phyloP scores from a whole-genome alignment of 768 basidiomycete genomes.

The Hypsizygus marmoreus region DNA sequence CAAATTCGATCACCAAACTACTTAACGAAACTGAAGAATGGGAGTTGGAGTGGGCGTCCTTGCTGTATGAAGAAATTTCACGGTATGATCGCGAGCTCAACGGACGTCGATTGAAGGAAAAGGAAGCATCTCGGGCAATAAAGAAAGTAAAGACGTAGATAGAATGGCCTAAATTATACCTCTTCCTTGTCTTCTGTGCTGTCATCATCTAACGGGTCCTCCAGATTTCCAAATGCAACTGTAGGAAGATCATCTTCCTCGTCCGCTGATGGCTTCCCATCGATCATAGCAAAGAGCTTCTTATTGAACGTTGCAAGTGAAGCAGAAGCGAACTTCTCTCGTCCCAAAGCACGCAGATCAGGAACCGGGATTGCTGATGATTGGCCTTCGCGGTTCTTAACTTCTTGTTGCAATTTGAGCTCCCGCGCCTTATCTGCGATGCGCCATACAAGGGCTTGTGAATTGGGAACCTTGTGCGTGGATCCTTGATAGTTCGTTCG shows the following conservation, averaged over 20 bases:
- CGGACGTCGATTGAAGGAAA: no score
- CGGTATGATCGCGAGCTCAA: not conserved
- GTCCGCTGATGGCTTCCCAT: slow-evolving; percentile 10
- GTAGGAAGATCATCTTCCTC: slow-evolving; percentile 26
- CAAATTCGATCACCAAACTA: slow-evolving; percentile 8
- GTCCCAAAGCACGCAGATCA: slow-evolving; percentile 18
- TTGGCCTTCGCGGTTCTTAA: not conserved
- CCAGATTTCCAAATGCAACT: not conserved
- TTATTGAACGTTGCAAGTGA: slow-evolving; percentile 35
- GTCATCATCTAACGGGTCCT: not conserved
- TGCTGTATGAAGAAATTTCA: not conserved
- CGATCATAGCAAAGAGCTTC: slow-evolving; percentile 22
- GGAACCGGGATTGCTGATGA: slow-evolving; percentile 7
- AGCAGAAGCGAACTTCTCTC: slow-evolving; percentile 21
- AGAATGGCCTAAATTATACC: no score
- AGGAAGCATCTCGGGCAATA: no score
- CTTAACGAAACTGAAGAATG: slow-evolving; percentile 24
- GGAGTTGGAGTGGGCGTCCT: slow-evolving; percentile 19
- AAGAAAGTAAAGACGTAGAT: no score
- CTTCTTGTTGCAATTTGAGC: slow-evolving; percentile 13
- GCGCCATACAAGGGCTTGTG: slow-evolving; percentile 17
- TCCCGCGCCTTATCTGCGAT: slow-evolving; percentile 21
- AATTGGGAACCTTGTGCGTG: slow-evolving; percentile 23
- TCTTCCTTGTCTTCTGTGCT: not conserved
- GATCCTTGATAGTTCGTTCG: slow-evolving; percentile 24